phyloP scores from a whole-genome alignment of 2,329 filamentous ascomycete species.

The Pseudogymnoascus verrucosus region DNA sequence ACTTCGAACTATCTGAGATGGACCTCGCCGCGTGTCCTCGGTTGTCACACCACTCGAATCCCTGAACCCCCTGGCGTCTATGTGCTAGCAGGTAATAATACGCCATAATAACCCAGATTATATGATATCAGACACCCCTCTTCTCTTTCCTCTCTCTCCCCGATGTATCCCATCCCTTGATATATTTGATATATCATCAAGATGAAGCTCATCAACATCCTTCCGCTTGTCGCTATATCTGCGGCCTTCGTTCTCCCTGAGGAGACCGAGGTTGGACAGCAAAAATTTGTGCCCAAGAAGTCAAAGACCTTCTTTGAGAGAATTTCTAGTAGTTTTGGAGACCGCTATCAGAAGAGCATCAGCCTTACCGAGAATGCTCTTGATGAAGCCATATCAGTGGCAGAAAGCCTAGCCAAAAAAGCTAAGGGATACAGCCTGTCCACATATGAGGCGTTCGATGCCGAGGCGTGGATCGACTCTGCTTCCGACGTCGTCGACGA shows the following conservation, averaged over 20 bases:
- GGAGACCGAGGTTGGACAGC: slow-evolving; percentile 37
- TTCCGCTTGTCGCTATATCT: slow-evolving; percentile 41
- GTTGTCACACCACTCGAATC: not conserved
- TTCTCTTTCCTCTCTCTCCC: not conserved
- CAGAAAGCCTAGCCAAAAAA: slow-evolving; percentile 16
- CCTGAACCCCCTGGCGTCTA: not conserved
- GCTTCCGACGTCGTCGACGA: slow-evolving; percentile 29
- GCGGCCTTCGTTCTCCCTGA: slow-evolving; percentile 47
- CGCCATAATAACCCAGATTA: not conserved
- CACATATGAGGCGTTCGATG: slow-evolving; percentile 26
- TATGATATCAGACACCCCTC: slow-evolving; percentile 9
- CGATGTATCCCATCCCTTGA: not conserved
- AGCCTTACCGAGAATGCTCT: slow-evolving; percentile 24
- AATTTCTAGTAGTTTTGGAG: slow-evolving; percentile 26
- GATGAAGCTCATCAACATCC: slow-evolving; percentile 34
- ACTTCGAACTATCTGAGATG: not conserved
- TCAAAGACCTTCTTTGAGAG: slow-evolving; percentile 26
- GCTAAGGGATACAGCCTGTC: slow-evolving; percentile 14
- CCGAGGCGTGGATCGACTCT: slow-evolving; percentile 27
- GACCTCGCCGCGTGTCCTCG: not conserved
- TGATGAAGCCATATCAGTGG: slow-evolving; percentile 24
- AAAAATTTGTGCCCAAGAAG: slow-evolving; percentile 31
- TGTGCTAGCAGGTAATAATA: not conserved
- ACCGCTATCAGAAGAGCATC: slow-evolving; percentile 21
- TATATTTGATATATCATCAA: slow-evolving; percentile 16